These are phyloP conservation scores for Candida yuanshanica DNA, from an alignment of 805 yeast species.

Conservation along the genomic window DNA sequence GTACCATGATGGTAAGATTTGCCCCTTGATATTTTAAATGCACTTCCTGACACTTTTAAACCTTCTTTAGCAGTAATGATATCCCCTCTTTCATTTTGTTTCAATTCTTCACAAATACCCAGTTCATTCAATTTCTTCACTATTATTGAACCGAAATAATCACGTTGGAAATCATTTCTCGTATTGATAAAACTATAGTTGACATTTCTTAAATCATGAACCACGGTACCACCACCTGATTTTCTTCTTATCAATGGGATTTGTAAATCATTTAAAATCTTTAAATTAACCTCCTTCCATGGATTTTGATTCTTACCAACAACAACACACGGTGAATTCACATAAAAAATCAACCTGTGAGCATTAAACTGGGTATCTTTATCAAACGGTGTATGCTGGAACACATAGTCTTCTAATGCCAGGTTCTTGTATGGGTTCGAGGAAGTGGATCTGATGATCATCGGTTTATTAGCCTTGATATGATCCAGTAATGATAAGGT, in stretches of 20 bases:
- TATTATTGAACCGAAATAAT: slow-evolving; percentile 30
- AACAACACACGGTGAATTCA: slow-evolving; percentile 81
- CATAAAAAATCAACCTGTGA: slow-evolving; percentile 64
- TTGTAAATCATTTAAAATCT: slow-evolving; percentile 39
- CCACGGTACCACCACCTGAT: slow-evolving; percentile 97
- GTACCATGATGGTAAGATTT: slow-evolving; percentile 95
- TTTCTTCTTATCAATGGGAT: slow-evolving; percentile 72
- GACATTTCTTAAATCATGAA: slow-evolving; percentile 85
- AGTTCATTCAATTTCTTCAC: slow-evolving; percentile 26
- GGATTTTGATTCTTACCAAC: slow-evolving; percentile 96
- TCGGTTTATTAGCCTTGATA: slow-evolving; percentile 31
- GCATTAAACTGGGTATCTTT: slow-evolving; percentile 12
- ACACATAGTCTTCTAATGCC: slow-evolving; percentile 77
- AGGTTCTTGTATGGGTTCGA: slow-evolving; percentile 69
- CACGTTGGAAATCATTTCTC: slow-evolving; percentile 57
- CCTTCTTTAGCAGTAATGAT: slow-evolving; percentile 43
- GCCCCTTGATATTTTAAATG: slow-evolving; percentile 78
- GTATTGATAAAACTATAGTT: slow-evolving; percentile 80
- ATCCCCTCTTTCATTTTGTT: slow-evolving; percentile 75
- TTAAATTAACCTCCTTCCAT: slow-evolving; percentile 76
- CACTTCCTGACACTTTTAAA: slow-evolving; percentile 84
- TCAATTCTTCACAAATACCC: slow-evolving; percentile 23
- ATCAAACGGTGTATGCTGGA: slow-evolving; percentile 50
- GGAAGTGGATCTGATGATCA: slow-evolving; percentile 52
- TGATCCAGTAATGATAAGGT: slow-evolving; percentile 15